phyloP scores from a whole-genome alignment of 2,329 filamentous ascomycete genomes.

The Verticillium zaregamsianum region DNA sequence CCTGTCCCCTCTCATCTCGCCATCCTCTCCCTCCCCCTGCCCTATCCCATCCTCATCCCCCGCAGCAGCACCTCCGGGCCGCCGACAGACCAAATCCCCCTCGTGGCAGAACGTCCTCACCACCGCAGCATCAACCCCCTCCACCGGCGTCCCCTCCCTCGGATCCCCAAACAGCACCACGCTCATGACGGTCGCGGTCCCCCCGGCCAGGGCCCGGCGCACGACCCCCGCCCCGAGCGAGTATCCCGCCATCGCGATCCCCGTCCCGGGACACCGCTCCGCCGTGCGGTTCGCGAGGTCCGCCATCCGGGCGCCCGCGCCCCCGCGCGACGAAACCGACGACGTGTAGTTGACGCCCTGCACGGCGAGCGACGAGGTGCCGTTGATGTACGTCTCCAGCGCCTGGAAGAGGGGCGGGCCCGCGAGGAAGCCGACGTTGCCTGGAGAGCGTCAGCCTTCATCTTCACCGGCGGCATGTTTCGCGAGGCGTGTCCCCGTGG shows the following conservation, averaged over 20 bases:
- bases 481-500: no score
- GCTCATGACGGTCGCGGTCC: slow-evolving; percentile 19
- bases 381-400: slow-evolving; percentile 15
- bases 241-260: slow-evolving; percentile 21
- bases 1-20: neutral
- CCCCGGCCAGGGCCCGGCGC: slow-evolving; percentile 17
- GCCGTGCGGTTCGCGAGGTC: slow-evolving; percentile 23
- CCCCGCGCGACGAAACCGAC: neutral
- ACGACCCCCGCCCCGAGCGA: slow-evolving; percentile 22
- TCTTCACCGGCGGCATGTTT: no score
- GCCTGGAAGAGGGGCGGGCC: slow-evolving; percentile 22
- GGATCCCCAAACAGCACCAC: slow-evolving; percentile 27
- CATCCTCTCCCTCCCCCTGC: neutral
- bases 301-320: slow-evolving; percentile 24
- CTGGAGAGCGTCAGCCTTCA: slow-evolving; percentile 10
- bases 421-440: slow-evolving; percentile 22
- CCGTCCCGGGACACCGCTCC: slow-evolving; percentile 18
- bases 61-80: neutral
- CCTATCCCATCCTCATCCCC: neutral
- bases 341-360: slow-evolving; percentile 20
- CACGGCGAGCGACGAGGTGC: slow-evolving; percentile 15
- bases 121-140: slow-evolving; percentile 15
- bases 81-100: slow-evolving; percentile 23
- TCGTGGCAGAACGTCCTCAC: slow-evolving; percentile 20
- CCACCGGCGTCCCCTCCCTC: slow-evolving; percentile 13